phyloP scores from a whole-genome alignment of 805 yeast genomes.

The Candida pini region DNA sequence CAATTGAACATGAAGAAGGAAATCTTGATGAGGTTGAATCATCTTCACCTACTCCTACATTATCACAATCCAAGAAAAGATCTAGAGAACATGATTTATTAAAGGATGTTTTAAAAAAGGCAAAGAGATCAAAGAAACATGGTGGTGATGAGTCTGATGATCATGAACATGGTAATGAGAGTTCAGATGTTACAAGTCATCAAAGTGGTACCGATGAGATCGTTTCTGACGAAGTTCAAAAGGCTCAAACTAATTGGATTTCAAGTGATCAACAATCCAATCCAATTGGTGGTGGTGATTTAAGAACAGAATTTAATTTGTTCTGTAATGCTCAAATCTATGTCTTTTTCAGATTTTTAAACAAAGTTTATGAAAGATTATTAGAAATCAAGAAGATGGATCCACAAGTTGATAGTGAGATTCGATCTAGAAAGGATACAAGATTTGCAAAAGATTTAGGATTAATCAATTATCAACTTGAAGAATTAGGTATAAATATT shows the following conservation, averaged over 20 bases:
- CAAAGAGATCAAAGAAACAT: slow-evolving; percentile 26
- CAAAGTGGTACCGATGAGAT: slow-evolving; percentile 16
- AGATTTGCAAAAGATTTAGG: slow-evolving; percentile 86
- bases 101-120: slow-evolving; percentile 52
- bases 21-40: slow-evolving; percentile 18
- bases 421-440: slow-evolving; percentile 55
- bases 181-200: slow-evolving; percentile 7
- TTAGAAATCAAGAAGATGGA: slow-evolving; percentile 70
- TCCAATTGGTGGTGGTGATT: slow-evolving; percentile 26
- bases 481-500: slow-evolving; percentile 74
- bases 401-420: slow-evolving; percentile 65
- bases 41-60: slow-evolving; percentile 14
- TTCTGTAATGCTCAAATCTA: slow-evolving; percentile 88
- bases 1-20: slow-evolving; percentile 19
- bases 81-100: slow-evolving; percentile 53
- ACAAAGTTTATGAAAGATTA: slow-evolving; percentile 75
- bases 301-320: slow-evolving; percentile 59
- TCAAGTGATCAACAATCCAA: slow-evolving; percentile 23
- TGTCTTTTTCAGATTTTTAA: slow-evolving; percentile 80
- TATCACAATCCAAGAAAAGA: slow-evolving; percentile 36
- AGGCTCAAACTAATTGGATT: slow-evolving; percentile 31
- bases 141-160: slow-evolving; percentile 18
- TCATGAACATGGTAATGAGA: slow-evolving; percentile 13
- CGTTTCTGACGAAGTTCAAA: slow-evolving; percentile 26
- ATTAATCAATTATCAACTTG: slow-evolving; percentile 71